Conservation (phyloP, 1,284 basidiomycete genomes). For the Austroboletus novae-zelandiae region DNA sequence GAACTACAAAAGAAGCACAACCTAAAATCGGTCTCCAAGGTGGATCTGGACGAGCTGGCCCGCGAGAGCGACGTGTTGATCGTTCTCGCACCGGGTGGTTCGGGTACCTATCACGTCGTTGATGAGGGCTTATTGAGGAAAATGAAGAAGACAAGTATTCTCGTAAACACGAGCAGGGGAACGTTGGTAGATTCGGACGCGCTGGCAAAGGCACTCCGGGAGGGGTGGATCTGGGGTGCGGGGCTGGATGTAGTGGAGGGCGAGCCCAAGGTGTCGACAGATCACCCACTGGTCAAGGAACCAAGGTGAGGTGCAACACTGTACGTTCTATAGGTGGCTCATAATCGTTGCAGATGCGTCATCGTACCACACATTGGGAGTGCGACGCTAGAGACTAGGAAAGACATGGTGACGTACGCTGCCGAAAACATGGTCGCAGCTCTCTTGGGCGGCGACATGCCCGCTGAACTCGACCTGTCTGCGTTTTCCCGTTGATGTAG, state of each 20-base stretch:
- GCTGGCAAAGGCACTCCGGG: slow-evolving; percentile 74
- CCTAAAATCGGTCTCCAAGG: slow-evolving; percentile 56
- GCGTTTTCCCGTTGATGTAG: slow-evolving; percentile 45
- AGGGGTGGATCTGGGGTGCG: slow-evolving; percentile 85
- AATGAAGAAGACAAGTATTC: slow-evolving; percentile 83
- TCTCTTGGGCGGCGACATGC: slow-evolving; percentile 51
- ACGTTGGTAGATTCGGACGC: slow-evolving; percentile 88
- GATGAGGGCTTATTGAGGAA: slow-evolving; percentile 66
- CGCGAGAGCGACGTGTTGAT: slow-evolving; percentile 77
- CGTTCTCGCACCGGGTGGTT: slow-evolving; percentile 79
- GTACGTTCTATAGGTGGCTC: background rate
- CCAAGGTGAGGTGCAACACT: slow-evolving; percentile 52
- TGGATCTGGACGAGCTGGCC: slow-evolving; percentile 68
- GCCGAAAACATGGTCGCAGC: slow-evolving; percentile 64
- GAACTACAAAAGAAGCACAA: slow-evolving; percentile 46
- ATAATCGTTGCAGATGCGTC: slow-evolving; percentile 51
- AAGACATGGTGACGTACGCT: slow-evolving; percentile 78
- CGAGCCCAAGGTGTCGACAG: slow-evolving; percentile 74
- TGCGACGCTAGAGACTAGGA: slow-evolving; percentile 82
- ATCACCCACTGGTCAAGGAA: slow-evolving; percentile 81
- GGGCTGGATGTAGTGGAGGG: slow-evolving; percentile 94
- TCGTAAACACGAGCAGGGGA: slow-evolving; percentile 82
- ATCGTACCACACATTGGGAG: slow-evolving; percentile 90
- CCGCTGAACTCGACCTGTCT: slow-evolving; percentile 44
- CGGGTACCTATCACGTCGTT: slow-evolving; percentile 71